Base-by-base conservation (phyloP, 352 stramenopile species). In the Pythium dissimile region DNA sequence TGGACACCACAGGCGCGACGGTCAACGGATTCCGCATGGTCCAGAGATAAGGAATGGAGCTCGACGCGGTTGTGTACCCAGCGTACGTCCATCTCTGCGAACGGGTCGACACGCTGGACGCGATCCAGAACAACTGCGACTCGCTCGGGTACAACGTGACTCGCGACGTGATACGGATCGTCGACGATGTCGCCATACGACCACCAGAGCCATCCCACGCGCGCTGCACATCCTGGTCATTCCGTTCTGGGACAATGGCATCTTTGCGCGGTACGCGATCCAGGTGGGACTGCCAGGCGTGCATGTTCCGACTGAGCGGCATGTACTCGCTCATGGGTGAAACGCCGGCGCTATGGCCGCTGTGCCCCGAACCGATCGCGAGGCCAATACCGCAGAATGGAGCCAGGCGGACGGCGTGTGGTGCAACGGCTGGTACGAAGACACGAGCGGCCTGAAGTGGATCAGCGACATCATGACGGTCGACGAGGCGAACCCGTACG, bases 361-460 rank as follows among this genome's bases (percentile, higher is more conserved):
- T 3, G 20, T 52, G 0, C 23, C 61, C 26, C 51, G 63, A 26
- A 28, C 24, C 0, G 7, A 66, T 20, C 62, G 59, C 3, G 59
- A 67, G 37, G 2, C 16, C 0, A 67, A 64, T 32, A 73, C 66
- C 12, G 47, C 10, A 0, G 52, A 71, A 24, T 71, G 47, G 55
- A 6, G 15, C 2, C 39, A 41, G 20, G 51, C 62, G 3, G 55
- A 45, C 21, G 71, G 71, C 5, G 44, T 54, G 35, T 75, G 71
- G 71, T 43, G 58, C 3, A 75, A 80, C 42, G 68, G 66, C 0
- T 77, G 72, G 66, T 73, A 69, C 49, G 59, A 66, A n/a, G 59
- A 67, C 24, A 9, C 11, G 0, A 11, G 24, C 1, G 60, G 57
- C 0, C n/a, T 47, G 18, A 54, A 45, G 5, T 79, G 59, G 67